phyloP scores from a whole-genome alignment of 495 filamentous ascomycete genomes.

The Xylaria nigripes region DNA sequence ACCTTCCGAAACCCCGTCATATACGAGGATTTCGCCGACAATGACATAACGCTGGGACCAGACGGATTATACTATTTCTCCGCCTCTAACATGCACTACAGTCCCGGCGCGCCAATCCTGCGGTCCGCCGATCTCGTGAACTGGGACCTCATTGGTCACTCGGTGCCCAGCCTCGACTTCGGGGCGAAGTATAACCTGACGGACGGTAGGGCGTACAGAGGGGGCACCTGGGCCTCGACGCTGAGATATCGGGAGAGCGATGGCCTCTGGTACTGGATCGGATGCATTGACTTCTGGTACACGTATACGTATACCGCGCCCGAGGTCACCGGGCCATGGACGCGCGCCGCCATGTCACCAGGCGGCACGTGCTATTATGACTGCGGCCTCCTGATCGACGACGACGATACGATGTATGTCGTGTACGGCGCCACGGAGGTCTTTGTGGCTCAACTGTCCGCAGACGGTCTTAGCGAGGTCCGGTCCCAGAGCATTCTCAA shows the following conservation, averaged over 20 bases:
- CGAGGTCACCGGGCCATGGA: constrained; percentile 29
- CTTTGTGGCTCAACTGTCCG: constrained; percentile 41
- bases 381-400: constrained; percentile 48
- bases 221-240: constrained; percentile 49
- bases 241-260: constrained; percentile 41
- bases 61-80: constrained; percentile 41
- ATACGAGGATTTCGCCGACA: constrained; percentile 26
- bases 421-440: constrained; percentile 45
- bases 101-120: constrained; percentile 52
- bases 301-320: constrained; percentile 45
- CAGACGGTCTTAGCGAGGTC: constrained; percentile 38
- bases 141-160: constrained; percentile 49
- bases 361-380: constrained; percentile 49
- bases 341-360: constrained; percentile 7
- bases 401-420: constrained; percentile 51
- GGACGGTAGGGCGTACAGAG: constrained; percentile 37
- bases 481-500: constrained; percentile 36
- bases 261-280: constrained; percentile 48
- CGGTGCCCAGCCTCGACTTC: constrained; percentile 44
- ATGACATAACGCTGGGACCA: constrained; percentile 20
- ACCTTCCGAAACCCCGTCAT: constrained; percentile 22
- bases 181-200: constrained; percentile 41
- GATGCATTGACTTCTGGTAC: constrained; percentile 40
- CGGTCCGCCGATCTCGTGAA: constrained; percentile 48
- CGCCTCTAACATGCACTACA: constrained; percentile 49